Percentiles rank a stretch among this genome's conserved stretches.
Conservation (phyloP, 768 basidiomycete genomes). For the Strobilomyces echinocephalus region DNA sequence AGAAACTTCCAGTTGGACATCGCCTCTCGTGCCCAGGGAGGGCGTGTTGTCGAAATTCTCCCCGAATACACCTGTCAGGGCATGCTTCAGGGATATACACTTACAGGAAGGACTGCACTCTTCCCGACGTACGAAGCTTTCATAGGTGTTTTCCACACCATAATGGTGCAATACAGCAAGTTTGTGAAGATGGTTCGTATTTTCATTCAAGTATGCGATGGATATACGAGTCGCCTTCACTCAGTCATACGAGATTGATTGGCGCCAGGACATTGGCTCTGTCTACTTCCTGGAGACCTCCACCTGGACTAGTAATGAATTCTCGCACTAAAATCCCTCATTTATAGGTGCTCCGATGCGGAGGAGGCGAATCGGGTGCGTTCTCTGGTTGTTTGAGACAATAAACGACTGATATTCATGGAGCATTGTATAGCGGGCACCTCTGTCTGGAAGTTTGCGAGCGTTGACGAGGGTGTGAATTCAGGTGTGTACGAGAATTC, state of each 20-base stretch:
- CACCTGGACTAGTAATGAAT: conserved; percentile 84
- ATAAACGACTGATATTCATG: neutral
- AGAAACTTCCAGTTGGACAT: conserved; percentile 88
- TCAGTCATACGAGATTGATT: conserved; percentile 55
- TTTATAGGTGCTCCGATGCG: conserved; percentile 81
- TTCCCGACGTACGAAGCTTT: conserved; percentile 93
- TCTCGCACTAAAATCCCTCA: conserved; percentile 82
- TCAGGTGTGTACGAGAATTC: conserved; percentile 60
- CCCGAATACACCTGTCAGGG: conserved; percentile 87
- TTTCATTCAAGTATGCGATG: neutral
- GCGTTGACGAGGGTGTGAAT: conserved; percentile 62
- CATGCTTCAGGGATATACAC: conserved; percentile 89
- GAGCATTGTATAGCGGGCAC: conserved; percentile 85
- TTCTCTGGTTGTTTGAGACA: neutral
- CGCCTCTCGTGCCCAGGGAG: conserved; percentile 61
- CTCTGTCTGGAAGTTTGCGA: conserved; percentile 81
- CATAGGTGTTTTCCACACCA: conserved; percentile 83
- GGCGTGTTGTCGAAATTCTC: conserved; percentile 83
- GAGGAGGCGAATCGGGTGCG: conserved; percentile 69
- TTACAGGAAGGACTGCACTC: conserved; percentile 79
- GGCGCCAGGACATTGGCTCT: conserved; percentile 69
- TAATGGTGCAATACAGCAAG: conserved; percentile 88
- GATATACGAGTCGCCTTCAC: neutral
- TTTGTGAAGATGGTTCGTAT: conserved; percentile 72
- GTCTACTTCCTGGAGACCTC: conserved; percentile 87